Conservation (phyloP, 2,329 filamentous ascomycete species). For the Fusarium sp. region DNA sequence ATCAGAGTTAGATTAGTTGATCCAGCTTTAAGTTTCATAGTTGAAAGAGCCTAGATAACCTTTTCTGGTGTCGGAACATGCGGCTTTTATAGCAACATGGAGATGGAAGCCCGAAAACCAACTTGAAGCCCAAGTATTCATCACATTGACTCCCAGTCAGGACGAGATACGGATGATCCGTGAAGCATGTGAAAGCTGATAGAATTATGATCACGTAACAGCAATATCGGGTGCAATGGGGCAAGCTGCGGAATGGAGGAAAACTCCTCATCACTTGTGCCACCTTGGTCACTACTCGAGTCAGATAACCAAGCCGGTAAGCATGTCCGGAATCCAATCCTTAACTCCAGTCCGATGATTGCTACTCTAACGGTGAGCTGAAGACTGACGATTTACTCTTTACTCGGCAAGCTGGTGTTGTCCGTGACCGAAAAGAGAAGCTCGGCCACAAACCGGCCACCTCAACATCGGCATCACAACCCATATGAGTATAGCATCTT, state of each 20-base stretch:
- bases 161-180: too few species aligned
- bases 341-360: background rate
- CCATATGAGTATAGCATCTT: background rate
- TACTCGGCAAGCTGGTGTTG: background rate
- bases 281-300: background rate
- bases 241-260: background rate
- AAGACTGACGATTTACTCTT: background rate
- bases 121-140: background rate
- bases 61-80: background rate
- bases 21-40: background rate
- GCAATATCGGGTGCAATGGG: background rate
- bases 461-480: background rate
- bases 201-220: background rate
- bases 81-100: background rate
- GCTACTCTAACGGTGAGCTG: background rate
- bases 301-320: background rate
- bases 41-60: rapidly evolving
- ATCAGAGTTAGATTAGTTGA: background rate
- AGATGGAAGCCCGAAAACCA: background rate
- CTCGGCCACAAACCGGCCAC: background rate
- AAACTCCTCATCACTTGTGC: background rate
- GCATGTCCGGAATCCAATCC: background rate
- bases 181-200: too few species aligned
- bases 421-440: background rate
- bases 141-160: too few species aligned